These are phyloP conservation scores for Xylariales sp. DNA, from an alignment of 2,329 filamentous ascomycete genomes.

Conservation along the genomic window DNA sequence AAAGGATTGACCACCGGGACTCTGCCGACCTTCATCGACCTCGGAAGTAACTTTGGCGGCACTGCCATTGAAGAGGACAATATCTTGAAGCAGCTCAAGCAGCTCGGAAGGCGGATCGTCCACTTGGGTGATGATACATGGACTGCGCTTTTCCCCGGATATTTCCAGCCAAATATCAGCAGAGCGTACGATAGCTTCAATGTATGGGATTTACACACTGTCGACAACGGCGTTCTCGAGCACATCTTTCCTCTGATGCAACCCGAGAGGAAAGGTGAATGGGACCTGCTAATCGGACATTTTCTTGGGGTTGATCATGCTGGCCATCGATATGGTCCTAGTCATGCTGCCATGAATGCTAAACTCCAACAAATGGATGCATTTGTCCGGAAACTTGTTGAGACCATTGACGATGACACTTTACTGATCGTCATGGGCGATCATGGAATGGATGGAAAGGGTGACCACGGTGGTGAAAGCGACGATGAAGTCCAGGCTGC, in stretches of 20 bases:
- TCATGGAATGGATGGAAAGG: constrained; percentile 96
- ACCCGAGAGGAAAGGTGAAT: constrained; percentile 59
- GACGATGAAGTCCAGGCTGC: constrained; percentile 93
- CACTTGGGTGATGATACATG: constrained; percentile 98
- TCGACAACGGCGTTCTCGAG: constrained; percentile 90
- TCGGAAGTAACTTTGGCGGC: constrained; percentile 91
- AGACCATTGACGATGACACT: constrained; percentile 74
- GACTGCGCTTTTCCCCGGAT: constrained; percentile 88
- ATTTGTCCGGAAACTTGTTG: constrained; percentile 68
- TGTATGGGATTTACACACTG: constrained; percentile 94
- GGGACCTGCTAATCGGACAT: constrained; percentile 95
- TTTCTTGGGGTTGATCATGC: constrained; percentile 95
- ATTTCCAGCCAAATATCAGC: constrained; percentile 84
- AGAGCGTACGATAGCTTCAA: constrained; percentile 95
- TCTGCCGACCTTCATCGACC: constrained; percentile 88
- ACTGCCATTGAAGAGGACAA: constrained; percentile 94
- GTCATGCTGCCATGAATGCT: constrained; percentile 84
- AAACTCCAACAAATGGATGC: constrained; percentile 90
- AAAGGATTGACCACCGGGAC: constrained; percentile 96
- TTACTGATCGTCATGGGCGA: constrained; percentile 97
- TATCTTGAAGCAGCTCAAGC: constrained; percentile 59
- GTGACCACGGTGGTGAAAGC: constrained; percentile 96
- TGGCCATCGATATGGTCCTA: constrained; percentile 90
- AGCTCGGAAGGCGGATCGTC: constrained; percentile 69
- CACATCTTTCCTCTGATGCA: constrained; percentile 82